These are phyloP conservation scores for Ramaria sp. DNA, from an alignment of 768 basidiomycete species.

Conservation along the genomic window DNA sequence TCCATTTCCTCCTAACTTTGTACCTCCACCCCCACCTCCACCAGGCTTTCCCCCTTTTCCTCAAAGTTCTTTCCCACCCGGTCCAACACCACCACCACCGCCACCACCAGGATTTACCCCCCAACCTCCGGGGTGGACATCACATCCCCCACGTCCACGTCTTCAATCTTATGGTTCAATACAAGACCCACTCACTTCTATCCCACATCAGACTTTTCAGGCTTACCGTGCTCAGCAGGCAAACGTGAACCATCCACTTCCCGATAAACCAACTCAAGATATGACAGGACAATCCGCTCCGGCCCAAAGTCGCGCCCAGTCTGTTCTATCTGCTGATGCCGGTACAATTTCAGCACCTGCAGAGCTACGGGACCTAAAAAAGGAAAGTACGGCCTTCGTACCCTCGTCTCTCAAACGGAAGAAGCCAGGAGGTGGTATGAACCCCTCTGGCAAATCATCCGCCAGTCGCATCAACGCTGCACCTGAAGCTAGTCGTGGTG, in stretches of 20 bases:
- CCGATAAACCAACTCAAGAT: constrained; percentile 13
- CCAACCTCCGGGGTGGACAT: constrained; percentile 17
- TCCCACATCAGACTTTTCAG: constrained; percentile 73
- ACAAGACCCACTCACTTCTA: constrained; percentile 68
- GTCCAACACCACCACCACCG: constrained; percentile 16
- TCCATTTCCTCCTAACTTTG: constrained; percentile 16
- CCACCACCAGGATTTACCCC: constrained; percentile 18
- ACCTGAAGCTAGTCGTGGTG: constrained; percentile 33
- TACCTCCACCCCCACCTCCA: constrained; percentile 19
- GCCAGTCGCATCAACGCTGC: constrained; percentile 50
- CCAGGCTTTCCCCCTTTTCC: constrained; percentile 19
- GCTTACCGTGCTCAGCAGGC: constrained; percentile 44
- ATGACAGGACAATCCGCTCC: background rate
- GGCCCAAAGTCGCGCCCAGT: constrained; percentile 9
- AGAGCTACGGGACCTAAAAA: constrained; percentile 84
- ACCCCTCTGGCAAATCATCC: constrained; percentile 20
- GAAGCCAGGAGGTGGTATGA: constrained; percentile 20
- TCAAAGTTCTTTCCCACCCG: constrained; percentile 20
- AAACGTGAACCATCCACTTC: constrained; percentile 11
- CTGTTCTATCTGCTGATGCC: constrained; percentile 28
- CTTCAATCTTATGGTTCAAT: constrained; percentile 39
- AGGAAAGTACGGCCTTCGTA: constrained; percentile 89
- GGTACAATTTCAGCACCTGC: constrained; percentile 81
- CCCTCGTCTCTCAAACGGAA: constrained; percentile 76
- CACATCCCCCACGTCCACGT: constrained; percentile 41